A percentile compares a stretch with the other conserved stretches of the same genome.
Evolutionary conservation across 805 yeast species (phyloP).

Genomic region (Candida easanensis): DNA sequence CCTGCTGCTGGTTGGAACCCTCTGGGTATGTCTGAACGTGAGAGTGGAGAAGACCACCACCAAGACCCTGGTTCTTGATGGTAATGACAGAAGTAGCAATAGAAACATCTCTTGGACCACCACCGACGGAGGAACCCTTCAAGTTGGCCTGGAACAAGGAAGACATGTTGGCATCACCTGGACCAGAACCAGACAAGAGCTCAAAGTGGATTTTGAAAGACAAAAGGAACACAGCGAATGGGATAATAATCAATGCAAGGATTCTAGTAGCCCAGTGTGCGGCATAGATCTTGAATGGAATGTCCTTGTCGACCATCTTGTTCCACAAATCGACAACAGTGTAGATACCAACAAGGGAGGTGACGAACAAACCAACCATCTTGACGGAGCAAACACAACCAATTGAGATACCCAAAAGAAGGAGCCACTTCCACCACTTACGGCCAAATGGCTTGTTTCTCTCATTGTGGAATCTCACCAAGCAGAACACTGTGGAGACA

Average conservation of each 20-base stretch:
- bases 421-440: slow-evolving; percentile 93
- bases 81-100: slow-evolving; percentile 49
- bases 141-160: slow-evolving; percentile 80
- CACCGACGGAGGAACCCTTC: slow-evolving; percentile 58
- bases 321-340: slow-evolving; percentile 87
- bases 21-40: slow-evolving; percentile 71
- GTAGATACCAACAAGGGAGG: slow-evolving; percentile 84
- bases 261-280: slow-evolving; percentile 68
- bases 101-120: slow-evolving; percentile 66
- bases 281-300: slow-evolving; percentile 48
- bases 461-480: slow-evolving; percentile 67
- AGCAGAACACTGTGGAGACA: slow-evolving; percentile 71
- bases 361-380: slow-evolving; percentile 94
- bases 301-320: slow-evolving; percentile 65
- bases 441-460: slow-evolving; percentile 53
- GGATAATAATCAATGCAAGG: slow-evolving; percentile 60
- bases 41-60: slow-evolving; percentile 74
- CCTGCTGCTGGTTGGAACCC: slow-evolving; percentile 75
- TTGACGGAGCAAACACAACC: slow-evolving; percentile 93
- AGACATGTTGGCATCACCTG: slow-evolving; percentile 80
- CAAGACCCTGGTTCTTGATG: slow-evolving; percentile 62
- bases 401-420: slow-evolving; percentile 77
- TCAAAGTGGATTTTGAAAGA: slow-evolving; percentile 77
- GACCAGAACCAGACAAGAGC: slow-evolving; percentile 67
- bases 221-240: slow-evolving; percentile 57